Conservation (phyloP, 1,284 basidiomycete genomes). For the Coniferiporia weirii region DNA sequence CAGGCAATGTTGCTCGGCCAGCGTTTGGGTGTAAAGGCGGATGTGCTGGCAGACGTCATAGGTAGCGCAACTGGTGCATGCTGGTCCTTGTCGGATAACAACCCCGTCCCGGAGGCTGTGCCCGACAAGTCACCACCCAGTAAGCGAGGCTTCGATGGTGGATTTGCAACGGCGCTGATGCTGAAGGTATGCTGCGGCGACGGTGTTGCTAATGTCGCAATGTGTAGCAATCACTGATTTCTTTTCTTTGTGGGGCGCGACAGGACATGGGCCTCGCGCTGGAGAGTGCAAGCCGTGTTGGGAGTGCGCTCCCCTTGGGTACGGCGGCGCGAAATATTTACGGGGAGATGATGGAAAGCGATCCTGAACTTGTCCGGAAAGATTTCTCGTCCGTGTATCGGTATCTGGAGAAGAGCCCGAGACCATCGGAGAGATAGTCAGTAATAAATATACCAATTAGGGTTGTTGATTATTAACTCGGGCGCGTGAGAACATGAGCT, state of each 20-base stretch:
- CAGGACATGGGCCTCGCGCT: conserved; percentile 80
- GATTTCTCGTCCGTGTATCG: conserved; percentile 81
- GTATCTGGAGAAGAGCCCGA: conserved; percentile 37
- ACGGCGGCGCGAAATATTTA: conserved; percentile 59
- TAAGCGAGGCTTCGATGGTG: conserved; percentile 78
- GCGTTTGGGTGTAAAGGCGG: conserved; percentile 69
- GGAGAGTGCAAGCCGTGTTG: conserved; percentile 48
- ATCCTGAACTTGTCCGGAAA: conserved; percentile 55
- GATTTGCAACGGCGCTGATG: conserved; percentile 82
- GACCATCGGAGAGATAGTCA: conserved; percentile 1
- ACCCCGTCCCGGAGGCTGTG: conserved; percentile 76
- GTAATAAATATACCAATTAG: not conserved
- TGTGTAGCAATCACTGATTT: too few relatives aligned
- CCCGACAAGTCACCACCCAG: conserved; percentile 73
- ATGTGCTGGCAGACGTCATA: conserved; percentile 72
- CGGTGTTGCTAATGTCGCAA: too few relatives aligned
- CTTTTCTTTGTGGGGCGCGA: not conserved
- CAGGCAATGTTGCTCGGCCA: conserved; percentile 77
- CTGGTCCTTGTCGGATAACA: conserved; percentile 84
- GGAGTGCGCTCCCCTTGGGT: conserved; percentile 59
- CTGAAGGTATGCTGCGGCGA: conserved; percentile 52
- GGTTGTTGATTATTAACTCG: not conserved
- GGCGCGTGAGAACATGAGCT: not conserved
- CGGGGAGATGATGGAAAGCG: conserved; percentile 42
- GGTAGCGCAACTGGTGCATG: conserved; percentile 81